Percentiles rank a stretch among this genome's conserved stretches.
Conservation (phyloP, 2,329 filamentous ascomycete species). For the Fusarium illudens region DNA sequence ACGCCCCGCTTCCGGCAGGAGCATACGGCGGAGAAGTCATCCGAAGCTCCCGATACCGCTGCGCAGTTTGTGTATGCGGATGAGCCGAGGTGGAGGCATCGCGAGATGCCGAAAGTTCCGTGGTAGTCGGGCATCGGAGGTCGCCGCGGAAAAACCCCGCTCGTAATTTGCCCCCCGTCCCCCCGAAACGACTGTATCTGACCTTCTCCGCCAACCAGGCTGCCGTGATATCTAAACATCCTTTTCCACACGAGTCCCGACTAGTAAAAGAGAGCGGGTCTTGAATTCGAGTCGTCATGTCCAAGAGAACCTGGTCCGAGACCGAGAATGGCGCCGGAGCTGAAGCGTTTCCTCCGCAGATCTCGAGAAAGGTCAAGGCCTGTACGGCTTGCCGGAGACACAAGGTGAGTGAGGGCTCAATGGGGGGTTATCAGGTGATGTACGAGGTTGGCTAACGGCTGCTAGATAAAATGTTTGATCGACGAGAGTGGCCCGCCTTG, state of each 20-base stretch:
- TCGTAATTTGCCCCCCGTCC: constrained; percentile 8
- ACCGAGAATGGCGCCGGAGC: not conserved
- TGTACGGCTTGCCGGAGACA: constrained; percentile 50
- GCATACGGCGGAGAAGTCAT: not conserved
- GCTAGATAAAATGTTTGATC: constrained; percentile 50
- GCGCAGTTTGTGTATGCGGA: not conserved
- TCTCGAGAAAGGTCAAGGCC: constrained; percentile 50
- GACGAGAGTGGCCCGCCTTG: constrained; percentile 50
- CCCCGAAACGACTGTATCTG: not conserved
- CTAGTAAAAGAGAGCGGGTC: not conserved
- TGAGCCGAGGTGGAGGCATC: not conserved
- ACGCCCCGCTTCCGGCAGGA: not conserved
- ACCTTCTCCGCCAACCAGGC: constrained; percentile 22
- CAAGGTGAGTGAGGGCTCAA: constrained; percentile 39
- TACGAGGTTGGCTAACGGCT: not conserved
- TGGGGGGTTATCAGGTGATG: not conserved
- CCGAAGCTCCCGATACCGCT: not conserved
- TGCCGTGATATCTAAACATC: constrained; percentile 17
- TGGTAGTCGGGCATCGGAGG: not conserved
- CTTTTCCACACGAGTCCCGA: not conserved
- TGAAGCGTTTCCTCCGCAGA: constrained; percentile 31
- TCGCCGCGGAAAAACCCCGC: constrained; percentile 29
- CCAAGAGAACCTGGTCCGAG: constrained; percentile 29
- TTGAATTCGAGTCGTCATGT: constrained; percentile 3
- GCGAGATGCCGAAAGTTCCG: constrained; percentile 1